Evolutionary conservation across 2,329 filamentous ascomycete genomes (phyloP), one percentile per base, ranked within the genome.

Genomic region (Trichoderma sp.): DNA sequence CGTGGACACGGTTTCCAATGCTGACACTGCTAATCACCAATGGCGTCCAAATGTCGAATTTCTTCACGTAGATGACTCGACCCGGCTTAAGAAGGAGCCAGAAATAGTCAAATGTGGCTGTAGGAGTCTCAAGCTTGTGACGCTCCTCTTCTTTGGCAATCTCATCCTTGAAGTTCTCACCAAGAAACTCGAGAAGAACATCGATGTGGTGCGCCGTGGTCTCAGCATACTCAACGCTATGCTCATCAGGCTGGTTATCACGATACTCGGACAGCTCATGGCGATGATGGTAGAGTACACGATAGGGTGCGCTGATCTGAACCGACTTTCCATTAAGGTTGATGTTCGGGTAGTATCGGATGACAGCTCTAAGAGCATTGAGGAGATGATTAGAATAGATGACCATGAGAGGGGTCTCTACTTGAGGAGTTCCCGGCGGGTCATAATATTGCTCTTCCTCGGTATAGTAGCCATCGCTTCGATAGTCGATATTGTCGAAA

Each of bases 21-120:
- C 63, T 74, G 62, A 86, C 79, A 16, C 79, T 80, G 62, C 84
- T 86, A 53, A 88, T 81, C 14, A 88, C 81, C 74, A 83, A 86
- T 0, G 86, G 83, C 9, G 81, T 81, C 85, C 86, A 86, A 24
- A 83, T 81, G 56, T 83, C 81, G 71, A 85, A 80, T 27, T 81
- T 79, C 76, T 85, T 85, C 68, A 82, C 79, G 73, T 88, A 89
- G 41, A 88, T 79, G 50, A 88, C 81, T 73, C 85, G 81, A 0
- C 87, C 86, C 0, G 87, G 87, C 79, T 85, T 86, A 38, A 87
- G 82, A 6, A 88, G 81, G 56, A 88, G 80, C 86, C 87, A 88
- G 74, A 87, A 84, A 76, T 83, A 83, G 4, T 86, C 83, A 63
- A 84, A 88, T 2, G 86, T 88, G 14, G 86, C 85, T 50, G 82